These are phyloP conservation scores for Arthrinium phaeospermum DNA, from an alignment of 2,329 filamentous ascomycete species.

Conservation along the genomic window DNA sequence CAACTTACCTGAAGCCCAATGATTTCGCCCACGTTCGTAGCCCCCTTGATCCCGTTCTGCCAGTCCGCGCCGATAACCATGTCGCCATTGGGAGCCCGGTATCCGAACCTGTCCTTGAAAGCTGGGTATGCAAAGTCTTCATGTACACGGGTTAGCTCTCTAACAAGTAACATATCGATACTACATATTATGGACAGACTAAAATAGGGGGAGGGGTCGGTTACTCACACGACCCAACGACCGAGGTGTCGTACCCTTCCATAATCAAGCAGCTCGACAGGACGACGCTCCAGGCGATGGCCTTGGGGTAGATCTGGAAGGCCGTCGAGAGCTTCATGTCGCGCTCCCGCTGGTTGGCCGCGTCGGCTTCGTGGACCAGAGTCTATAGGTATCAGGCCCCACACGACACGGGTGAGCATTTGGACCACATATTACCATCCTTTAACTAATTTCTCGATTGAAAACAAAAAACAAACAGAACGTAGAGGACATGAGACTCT, in stretches of 20 bases:
- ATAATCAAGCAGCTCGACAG: slow-evolving; percentile 36
- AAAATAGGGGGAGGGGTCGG: not conserved
- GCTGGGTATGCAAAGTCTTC: slow-evolving; percentile 37
- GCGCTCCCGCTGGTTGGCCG: slow-evolving; percentile 8
- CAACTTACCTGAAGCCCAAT: slow-evolving; percentile 45
- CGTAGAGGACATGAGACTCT: not conserved
- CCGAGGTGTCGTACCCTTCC: slow-evolving; percentile 28
- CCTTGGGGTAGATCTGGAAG: slow-evolving; percentile 20
- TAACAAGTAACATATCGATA: not conserved
- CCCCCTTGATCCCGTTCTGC: slow-evolving; percentile 44
- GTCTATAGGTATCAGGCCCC: not conserved
- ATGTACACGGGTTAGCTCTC: not conserved
- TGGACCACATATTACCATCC: too few species aligned
- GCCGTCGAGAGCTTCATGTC: slow-evolving; percentile 18
- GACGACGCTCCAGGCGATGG: slow-evolving; percentile 27
- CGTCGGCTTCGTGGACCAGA: slow-evolving; percentile 19
- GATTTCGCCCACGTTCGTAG: slow-evolving; percentile 43
- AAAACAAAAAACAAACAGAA: too few species aligned
- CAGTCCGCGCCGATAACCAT: slow-evolving; percentile 47
- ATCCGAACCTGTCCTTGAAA: slow-evolving; percentile 38
- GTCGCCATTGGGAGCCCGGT: slow-evolving; percentile 28
- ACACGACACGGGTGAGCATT: too few species aligned
- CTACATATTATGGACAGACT: not conserved
- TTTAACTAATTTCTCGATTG: too few species aligned
- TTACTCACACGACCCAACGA: not conserved